phyloP scores from a whole-genome alignment of 495 filamentous ascomycete genomes.

The Filosporella fistucella region DNA sequence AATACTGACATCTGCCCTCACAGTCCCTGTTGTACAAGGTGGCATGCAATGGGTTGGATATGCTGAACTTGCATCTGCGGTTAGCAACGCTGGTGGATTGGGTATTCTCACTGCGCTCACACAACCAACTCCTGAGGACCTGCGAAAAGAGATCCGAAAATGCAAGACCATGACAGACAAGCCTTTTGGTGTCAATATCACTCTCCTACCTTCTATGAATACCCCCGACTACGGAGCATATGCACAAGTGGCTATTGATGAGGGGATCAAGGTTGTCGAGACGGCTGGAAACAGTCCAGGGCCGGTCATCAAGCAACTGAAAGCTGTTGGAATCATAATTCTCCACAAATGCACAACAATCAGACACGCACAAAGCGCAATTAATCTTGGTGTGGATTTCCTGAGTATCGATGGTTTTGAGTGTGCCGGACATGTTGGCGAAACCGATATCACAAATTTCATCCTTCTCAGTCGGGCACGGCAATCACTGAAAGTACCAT shows the following conservation, averaged over 20 bases:
- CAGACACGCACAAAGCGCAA: conserved; percentile 83
- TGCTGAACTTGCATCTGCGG: conserved; percentile 88
- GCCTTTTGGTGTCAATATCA: conserved; percentile 96
- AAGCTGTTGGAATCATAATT: conserved; percentile 70
- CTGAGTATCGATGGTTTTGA: conserved; percentile 96
- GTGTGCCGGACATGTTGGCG: conserved; percentile 94
- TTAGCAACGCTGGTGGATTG: conserved; percentile 91
- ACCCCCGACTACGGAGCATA: conserved; percentile 92
- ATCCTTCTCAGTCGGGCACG: conserved; percentile 84
- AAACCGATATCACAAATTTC: conserved; percentile 96
- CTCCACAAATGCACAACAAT: conserved; percentile 99
- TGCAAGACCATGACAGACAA: conserved; percentile 80
- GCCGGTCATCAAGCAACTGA: conserved; percentile 84
- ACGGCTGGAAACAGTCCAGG: conserved; percentile 94
- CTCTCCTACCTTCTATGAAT: conserved; percentile 82
- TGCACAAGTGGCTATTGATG: conserved; percentile 87
- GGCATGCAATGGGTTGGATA: conserved; percentile 85
- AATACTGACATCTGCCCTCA: conserved; percentile 19
- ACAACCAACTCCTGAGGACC: conserved; percentile 86
- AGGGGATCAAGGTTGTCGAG: conserved; percentile 92
- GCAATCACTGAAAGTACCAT: conserved; percentile 80
- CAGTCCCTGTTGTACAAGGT: conserved; percentile 95
- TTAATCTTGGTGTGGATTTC: conserved; percentile 96
- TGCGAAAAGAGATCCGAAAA: conserved; percentile 87
- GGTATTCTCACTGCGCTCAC: conserved; percentile 94